Evolutionary conservation across 1,139 yeast genomes (phyloP), one percentile per base, ranked within the genome.

Genomic region (Citeromyces siamensis): DNA sequence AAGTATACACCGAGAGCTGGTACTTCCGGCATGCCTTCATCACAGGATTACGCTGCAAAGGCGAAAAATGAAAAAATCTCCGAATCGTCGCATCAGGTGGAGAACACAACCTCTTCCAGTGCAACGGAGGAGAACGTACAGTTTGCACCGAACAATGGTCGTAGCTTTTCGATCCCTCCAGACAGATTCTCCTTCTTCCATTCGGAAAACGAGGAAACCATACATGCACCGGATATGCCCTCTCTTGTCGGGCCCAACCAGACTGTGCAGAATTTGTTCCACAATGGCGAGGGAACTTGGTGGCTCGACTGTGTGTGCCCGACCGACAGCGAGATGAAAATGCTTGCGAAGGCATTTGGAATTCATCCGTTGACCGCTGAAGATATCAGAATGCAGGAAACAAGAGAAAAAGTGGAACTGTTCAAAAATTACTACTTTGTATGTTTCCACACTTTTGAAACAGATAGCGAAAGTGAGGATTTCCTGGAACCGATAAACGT

Each of bases 401-500:
- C 86, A 33, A 83, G 90, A 60, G 93, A 81, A 60, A 81, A 81
- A 53, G 90, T 81, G 26, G 93, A 81, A 53, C 61, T 81, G 36
- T 81, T 81, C 61, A 72, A 75, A 48, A 67, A 70, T 43, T 81
- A 81, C 53, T 81, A 81, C 55, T 80, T 81, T 58, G 86, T 81
- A 36, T 77, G 85, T 68, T 81, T 81, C 67, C 88, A 81, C 53
- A 75, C 88, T 7, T 81, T 81, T 56, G 86, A 80, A 50, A 75
- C 77, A 21, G 86, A 80, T 52, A 66, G 68, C 43, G 85, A 80
- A 51, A 71, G 82, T 36, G 90, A 79, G 49, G 93, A 82, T 44
- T 83, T 77, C 52, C 61, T 86, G 53, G 94, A 86, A 50, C 94
- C 95, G 10, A 75, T 86, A 48, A 82, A 84, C 51, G 83, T 85